Evolutionary conservation across 1,284 basidiomycete genomes (phyloP), one percentile per base, ranked within the genome.

Genomic region (Mycosarcoma maydis): DNA sequence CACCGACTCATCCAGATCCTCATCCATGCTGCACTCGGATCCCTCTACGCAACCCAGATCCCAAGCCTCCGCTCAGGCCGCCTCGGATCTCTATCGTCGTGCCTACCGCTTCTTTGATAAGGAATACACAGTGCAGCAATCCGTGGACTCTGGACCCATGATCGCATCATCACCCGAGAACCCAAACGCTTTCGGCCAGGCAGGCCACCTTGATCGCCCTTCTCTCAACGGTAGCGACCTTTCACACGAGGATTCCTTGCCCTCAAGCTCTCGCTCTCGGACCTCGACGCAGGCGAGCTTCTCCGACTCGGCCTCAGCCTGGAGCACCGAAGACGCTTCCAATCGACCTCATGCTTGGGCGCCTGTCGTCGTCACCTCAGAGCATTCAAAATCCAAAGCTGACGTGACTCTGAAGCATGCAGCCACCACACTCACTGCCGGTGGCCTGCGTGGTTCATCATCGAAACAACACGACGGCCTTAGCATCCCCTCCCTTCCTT

Each of bases 61-160:
- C 19, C 50, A 41, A 23, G 40, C 16, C 22, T 3, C 41, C 20
- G 38, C 49, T 23, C 49, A 49, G n/a, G 33, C 54, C 27, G 43
- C 51, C 9, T 26, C 38, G 6, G 46, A 61, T 11, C 61, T 76
- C n/a, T 74, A 76, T 34, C 54, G 52, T 16, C 53, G 61, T 8
- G 68, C 73, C 10, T 64, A 64, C 19, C 55, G 62, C 24, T 68
- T 58, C 38, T 76, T 76, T 20, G 49, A 60, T 29, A 54, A 60
- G 30, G 54, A 56, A 19, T 74, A 74, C 40, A 59, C 50, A 10
- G 46, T 74, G 19, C 50, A 69, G 38, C 32, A 45, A 8, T 24
- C 44, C 2, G 3, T 26, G 2, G 20, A 26, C 7, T 29, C 51
- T 8, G 19, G 20, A 11, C 14, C 37, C 11, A 6, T 24, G 6